These are phyloP conservation scores for Colletotrichum destructivum DNA, from an alignment of 2,329 filamentous ascomycete species.

Conservation along the genomic window DNA sequence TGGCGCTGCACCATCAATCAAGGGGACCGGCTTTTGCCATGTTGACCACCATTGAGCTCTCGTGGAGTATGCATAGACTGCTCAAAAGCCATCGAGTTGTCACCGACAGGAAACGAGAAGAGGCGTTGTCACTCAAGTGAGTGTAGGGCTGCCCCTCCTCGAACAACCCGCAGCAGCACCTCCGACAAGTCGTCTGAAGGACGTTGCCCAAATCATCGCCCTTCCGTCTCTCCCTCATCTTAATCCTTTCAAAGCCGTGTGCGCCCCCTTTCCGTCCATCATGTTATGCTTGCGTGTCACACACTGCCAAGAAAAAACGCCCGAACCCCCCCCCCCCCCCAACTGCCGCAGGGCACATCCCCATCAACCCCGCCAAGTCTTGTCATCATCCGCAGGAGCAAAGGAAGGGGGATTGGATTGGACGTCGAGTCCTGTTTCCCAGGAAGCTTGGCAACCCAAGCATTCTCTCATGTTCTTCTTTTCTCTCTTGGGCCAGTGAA, in stretches of 20 bases:
- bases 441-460: conserved; percentile 14
- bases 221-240: neutral
- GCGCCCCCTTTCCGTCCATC: conserved; percentile 20
- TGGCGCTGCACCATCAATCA: neutral
- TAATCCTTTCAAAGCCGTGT: neutral
- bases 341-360: conserved; percentile 28
- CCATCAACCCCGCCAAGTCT: conserved; percentile 10
- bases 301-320: conserved; percentile 20
- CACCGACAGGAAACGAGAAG: neutral
- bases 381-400: neutral
- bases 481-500: neutral
- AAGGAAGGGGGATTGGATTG: neutral
- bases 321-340: conserved; percentile 6
- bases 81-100: neutral
- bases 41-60: neutral
- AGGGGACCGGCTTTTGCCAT: neutral
- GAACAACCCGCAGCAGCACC: neutral
- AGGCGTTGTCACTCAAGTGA: too few species aligned
- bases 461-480: neutral
- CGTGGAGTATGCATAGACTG: neutral
- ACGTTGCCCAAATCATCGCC: conserved; percentile 10
- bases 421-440: conserved; percentile 18
- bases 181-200: neutral
- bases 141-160: neutral
- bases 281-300: conserved; percentile 20